These are phyloP conservation scores for Diaporthe citriasiana DNA, from an alignment of 2,329 filamentous ascomycete genomes.

Conservation along the genomic window DNA sequence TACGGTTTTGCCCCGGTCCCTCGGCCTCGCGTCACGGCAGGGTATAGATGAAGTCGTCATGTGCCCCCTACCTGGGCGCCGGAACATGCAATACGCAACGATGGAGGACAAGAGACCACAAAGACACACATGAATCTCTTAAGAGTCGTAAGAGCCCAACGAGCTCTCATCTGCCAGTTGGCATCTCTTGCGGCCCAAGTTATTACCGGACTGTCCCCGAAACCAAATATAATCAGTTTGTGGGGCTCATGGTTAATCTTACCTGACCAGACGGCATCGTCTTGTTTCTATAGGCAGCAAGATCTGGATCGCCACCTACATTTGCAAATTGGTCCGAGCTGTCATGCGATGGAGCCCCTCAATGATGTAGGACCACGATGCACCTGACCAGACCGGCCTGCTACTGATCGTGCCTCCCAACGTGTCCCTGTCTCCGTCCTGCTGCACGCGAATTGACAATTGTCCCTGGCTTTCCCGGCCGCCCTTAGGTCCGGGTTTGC, in stretches of 20 bases:
- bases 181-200: background rate
- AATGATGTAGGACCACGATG: background rate
- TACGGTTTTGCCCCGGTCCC: background rate
- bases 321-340: conserved; percentile 12
- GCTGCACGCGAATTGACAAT: background rate
- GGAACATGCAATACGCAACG: background rate
- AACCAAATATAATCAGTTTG: background rate
- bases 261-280: conserved; percentile 8
- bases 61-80: background rate
- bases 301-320: conserved; percentile 25
- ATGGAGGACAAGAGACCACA: background rate
- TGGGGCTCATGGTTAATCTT: conserved; percentile 18
- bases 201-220: conserved; percentile 21
- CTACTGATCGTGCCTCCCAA: background rate
- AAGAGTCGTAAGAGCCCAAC: background rate
- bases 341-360: conserved; percentile 8
- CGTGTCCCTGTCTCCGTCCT: background rate
- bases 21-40: conserved; percentile 14
- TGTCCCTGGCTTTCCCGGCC: background rate
- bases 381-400: background rate
- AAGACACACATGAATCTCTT: background rate
- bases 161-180: background rate
- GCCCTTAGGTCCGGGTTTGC: background rate
- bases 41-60: background rate
- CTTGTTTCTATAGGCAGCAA: background rate